phyloP scores from a whole-genome alignment of 78 protist species.

The Dictyostelium intermedium region DNA sequence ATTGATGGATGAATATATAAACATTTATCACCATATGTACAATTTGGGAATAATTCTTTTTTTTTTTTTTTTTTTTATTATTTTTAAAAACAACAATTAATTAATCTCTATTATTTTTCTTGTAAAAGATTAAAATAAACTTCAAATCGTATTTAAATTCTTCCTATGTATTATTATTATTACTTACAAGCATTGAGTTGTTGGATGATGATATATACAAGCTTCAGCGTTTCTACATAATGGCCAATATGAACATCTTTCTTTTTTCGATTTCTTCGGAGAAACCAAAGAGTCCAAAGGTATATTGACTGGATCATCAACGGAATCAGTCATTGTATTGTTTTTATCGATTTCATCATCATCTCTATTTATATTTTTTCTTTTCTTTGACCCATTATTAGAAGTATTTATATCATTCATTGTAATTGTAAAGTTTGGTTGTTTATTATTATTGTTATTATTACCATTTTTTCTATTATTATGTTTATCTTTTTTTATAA shows the following conservation, averaged over 20 bases:
- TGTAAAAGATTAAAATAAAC: no score
- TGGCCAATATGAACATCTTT: conserved; percentile 75
- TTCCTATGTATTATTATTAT: no score
- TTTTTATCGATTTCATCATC: not conserved
- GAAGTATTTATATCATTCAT: not conserved
- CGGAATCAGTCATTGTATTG: not conserved
- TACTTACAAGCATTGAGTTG: conserved; percentile 69
- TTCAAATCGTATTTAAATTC: no score
- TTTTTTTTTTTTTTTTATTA: not conserved
- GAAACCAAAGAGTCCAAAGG: not conserved
- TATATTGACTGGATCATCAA: not conserved
- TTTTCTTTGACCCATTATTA: not conserved
- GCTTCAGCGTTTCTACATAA: conserved; percentile 44
- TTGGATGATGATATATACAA: conserved; percentile 60
- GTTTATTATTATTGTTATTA: not conserved
- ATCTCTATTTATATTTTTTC: conserved; percentile 33
- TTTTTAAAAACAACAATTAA: not conserved
- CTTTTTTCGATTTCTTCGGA: conserved; percentile 36
- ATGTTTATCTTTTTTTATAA: not conserved
- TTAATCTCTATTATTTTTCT: not conserved
- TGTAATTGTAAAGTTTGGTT: conserved; percentile 19
- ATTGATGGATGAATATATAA: conserved; percentile 81
- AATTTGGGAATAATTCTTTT: conserved; percentile 69
- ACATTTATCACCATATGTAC: conserved; percentile 76
- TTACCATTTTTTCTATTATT: not conserved